Evolutionary conservation across 2,329 filamentous ascomycete species (phyloP).

Genomic region (Fusarium cicatricum): DNA sequence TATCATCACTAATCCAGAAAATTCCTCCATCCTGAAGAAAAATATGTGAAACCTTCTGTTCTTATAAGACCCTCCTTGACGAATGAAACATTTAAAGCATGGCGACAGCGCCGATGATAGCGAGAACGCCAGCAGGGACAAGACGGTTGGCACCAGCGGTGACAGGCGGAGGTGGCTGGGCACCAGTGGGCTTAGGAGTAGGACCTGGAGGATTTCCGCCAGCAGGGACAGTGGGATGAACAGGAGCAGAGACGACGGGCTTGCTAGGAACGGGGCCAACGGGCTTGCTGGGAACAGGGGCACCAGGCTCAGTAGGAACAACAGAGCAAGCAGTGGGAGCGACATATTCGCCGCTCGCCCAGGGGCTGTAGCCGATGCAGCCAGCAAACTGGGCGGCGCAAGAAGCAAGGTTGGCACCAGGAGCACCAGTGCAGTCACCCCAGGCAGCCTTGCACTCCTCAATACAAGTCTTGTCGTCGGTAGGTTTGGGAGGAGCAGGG

Average conservation of each 20-base stretch:
- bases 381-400: no score
- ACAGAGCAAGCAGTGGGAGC: constrained; percentile 5
- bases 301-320: background rate
- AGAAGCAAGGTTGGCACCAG: no score
- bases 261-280: background rate
- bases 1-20: no score
- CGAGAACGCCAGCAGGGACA: constrained; percentile 52
- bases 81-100: constrained; percentile 57
- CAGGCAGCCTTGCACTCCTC: constrained; percentile 1
- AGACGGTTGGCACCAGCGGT: constrained; percentile 62
- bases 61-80: no score
- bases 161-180: constrained; percentile 62
- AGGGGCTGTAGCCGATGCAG: no score
- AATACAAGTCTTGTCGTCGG: background rate
- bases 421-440: no score
- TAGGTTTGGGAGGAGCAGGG: constrained; percentile 27
- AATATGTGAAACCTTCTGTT: no score
- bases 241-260: no score
- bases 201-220: background rate
- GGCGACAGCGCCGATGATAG: constrained; percentile 66
- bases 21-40: no score
- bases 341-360: background rate
- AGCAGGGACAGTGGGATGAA: background rate
- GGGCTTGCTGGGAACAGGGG: constrained; percentile 34
- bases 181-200: constrained; percentile 45